Conservation (phyloP, 257 asterid genomes). For the Anisodus acutangulus region DNA sequence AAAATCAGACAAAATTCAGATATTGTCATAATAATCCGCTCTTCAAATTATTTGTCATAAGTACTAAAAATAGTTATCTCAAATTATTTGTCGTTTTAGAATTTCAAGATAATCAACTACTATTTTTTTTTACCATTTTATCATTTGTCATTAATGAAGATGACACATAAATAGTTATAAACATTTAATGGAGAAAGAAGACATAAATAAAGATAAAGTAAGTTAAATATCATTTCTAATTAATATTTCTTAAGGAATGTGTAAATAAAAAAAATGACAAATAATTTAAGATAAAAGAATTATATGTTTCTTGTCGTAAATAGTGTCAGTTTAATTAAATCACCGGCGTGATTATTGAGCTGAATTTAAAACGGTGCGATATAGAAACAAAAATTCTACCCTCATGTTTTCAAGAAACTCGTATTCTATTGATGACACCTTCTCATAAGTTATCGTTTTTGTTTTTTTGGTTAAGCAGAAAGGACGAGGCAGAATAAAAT, state of each 20-base stretch:
- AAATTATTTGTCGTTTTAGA: too few species aligned
- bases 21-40: not conserved
- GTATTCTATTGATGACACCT: not conserved
- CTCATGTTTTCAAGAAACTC: not conserved
- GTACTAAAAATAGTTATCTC: too few species aligned
- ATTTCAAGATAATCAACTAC: too few species aligned
- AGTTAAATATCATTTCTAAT: too few species aligned
- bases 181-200: not conserved
- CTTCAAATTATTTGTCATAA: too few species aligned
- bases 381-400: not conserved
- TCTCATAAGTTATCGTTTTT: not conserved
- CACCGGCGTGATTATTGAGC: conserved; percentile 9
- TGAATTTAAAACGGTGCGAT: not conserved
- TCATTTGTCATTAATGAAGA: too few species aligned
- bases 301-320: not conserved
- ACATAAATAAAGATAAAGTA: too few species aligned
- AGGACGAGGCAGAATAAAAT: not conserved
- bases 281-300: too few species aligned
- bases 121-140: too few species aligned
- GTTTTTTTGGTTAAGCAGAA: not conserved
- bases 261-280: not conserved
- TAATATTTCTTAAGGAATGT: too few species aligned
- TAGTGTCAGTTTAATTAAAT: not conserved
- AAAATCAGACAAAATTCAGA: not conserved
- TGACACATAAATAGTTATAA: too few species aligned